A percentile compares a stretch with the other conserved stretches of the same genome.
phyloP scores from a whole-genome alignment of 441 rosid species.

The Sinapis alba region DNA sequence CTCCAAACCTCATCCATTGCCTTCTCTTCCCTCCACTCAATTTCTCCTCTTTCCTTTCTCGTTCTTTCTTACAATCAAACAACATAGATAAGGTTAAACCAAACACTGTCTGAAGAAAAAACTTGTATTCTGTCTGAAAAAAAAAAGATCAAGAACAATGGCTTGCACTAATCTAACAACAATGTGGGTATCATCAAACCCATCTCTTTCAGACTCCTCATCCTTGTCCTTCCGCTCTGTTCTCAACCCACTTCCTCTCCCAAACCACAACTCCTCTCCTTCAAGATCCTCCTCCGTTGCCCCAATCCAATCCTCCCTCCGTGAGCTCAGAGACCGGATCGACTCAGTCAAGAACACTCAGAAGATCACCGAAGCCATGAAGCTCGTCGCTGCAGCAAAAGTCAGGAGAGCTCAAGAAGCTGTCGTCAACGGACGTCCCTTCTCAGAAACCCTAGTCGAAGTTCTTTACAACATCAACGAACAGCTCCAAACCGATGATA shows the following conservation, averaged over 20 bases:
- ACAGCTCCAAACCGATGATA: slow-evolving; percentile 79
- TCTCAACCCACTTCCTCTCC: slow-evolving; percentile 61
- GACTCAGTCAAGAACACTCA: slow-evolving; percentile 86
- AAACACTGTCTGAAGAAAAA: slow-evolving; percentile 24
- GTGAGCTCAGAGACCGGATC: slow-evolving; percentile 78
- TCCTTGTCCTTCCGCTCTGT: slow-evolving; percentile 61
- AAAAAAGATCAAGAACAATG: slow-evolving; percentile 46
- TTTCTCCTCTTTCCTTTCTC: slow-evolving; percentile 31
- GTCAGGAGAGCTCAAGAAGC: slow-evolving; percentile 98
- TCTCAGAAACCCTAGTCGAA: slow-evolving; percentile 85
- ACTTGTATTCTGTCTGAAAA: slow-evolving; percentile 4
- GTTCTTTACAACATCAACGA: slow-evolving; percentile 90
- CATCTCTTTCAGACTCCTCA: slow-evolving; percentile 62
- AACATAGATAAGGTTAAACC: slow-evolving; percentile 44
- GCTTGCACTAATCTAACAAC: slow-evolving; percentile 67
- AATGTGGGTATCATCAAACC: slow-evolving; percentile 71
- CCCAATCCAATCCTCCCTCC: slow-evolving; percentile 67
- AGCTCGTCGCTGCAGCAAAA: slow-evolving; percentile 93
- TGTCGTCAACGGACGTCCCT: slow-evolving; percentile 84
- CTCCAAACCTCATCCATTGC: slow-evolving; percentile 66
- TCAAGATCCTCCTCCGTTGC: slow-evolving; percentile 58
- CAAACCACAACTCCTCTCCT: slow-evolving; percentile 42
- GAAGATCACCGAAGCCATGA: slow-evolving; percentile 98
- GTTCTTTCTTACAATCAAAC: slow-evolving; percentile 35
- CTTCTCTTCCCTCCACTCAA: slow-evolving; percentile 74